Conservation (phyloP, 148 eudicot species). For the Fagopyrum tataricum region DNA sequence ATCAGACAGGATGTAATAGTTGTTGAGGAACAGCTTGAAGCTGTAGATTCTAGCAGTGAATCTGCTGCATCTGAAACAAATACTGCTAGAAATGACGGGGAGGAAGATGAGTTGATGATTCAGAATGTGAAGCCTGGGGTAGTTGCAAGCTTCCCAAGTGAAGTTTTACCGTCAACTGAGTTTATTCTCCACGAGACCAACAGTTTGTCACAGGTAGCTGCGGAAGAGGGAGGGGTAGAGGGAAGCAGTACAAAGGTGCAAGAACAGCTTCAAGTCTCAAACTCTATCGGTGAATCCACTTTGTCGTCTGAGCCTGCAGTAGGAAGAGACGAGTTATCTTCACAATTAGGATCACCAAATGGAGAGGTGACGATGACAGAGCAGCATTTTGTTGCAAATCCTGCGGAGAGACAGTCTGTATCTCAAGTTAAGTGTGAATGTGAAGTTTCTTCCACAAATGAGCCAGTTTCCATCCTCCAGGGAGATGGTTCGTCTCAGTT, state of each 20-base stretch:
- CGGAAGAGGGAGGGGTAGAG: background rate
- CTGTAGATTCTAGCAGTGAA: background rate
- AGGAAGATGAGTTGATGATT: constrained; percentile 12
- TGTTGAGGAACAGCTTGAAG: background rate
- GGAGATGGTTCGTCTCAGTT: background rate
- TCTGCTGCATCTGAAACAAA: background rate
- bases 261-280: background rate
- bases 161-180: constrained; percentile 15
- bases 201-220: constrained; percentile 10
- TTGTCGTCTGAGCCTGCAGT: background rate
- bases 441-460: constrained; percentile 1
- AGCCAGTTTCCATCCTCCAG: background rate
- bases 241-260: background rate
- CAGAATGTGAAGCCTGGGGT: constrained; percentile 12
- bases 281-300: background rate
- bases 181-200: constrained; percentile 17
- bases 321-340: constrained; percentile 12
- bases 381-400: constrained; percentile 3
- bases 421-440: background rate
- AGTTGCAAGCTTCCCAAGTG: constrained; percentile 9
- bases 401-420: background rate
- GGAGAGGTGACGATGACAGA: background rate
- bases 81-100: background rate
- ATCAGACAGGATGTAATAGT: constrained; percentile 2
- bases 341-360: background rate